These are phyloP conservation scores for Colletotrichum melonis DNA, from an alignment of 2,329 filamentous ascomycete species.

Conservation along the genomic window DNA sequence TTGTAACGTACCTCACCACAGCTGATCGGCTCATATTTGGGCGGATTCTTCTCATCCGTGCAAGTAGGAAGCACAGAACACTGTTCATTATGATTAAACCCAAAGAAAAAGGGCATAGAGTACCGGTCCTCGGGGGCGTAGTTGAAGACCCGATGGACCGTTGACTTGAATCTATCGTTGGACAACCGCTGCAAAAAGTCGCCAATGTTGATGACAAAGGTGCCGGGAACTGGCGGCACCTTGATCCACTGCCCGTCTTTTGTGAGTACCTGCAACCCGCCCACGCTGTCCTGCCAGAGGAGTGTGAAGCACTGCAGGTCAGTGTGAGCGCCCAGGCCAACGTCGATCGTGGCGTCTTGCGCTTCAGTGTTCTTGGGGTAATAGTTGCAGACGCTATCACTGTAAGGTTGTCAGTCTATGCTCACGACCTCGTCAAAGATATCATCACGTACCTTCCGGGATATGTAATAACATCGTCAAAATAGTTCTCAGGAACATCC, in stretches of 20 bases:
- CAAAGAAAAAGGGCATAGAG: slow-evolving; percentile 69
- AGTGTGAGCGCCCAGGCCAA: slow-evolving; percentile 59
- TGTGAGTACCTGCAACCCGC: slow-evolving; percentile 56
- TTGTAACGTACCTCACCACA: slow-evolving; percentile 52
- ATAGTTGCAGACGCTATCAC: slow-evolving; percentile 52
- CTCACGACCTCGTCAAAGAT: not conserved
- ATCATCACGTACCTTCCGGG: slow-evolving; percentile 28
- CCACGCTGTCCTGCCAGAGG: slow-evolving; percentile 57
- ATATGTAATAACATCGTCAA: slow-evolving; percentile 36
- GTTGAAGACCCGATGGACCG: slow-evolving; percentile 63
- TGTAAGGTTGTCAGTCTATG: not conserved
- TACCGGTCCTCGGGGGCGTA: slow-evolving; percentile 53
- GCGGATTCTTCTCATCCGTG: slow-evolving; percentile 55
- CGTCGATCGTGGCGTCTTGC: slow-evolving; percentile 43
- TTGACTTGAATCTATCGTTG: slow-evolving; percentile 44
- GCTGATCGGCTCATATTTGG: slow-evolving; percentile 63
- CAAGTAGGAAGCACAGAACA: slow-evolving; percentile 61
- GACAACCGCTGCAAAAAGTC: slow-evolving; percentile 41
- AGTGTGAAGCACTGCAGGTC: slow-evolving; percentile 61
- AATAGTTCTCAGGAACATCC: slow-evolving; percentile 38
- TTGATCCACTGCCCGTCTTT: slow-evolving; percentile 51
- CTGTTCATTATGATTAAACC: slow-evolving; percentile 63
- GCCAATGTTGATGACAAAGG: slow-evolving; percentile 43
- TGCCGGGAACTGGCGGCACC: slow-evolving; percentile 39
- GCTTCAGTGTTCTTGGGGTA: slow-evolving; percentile 52